Conservation (phyloP, 352 stramenopile species). For the Phytophthora ohioensis region DNA sequence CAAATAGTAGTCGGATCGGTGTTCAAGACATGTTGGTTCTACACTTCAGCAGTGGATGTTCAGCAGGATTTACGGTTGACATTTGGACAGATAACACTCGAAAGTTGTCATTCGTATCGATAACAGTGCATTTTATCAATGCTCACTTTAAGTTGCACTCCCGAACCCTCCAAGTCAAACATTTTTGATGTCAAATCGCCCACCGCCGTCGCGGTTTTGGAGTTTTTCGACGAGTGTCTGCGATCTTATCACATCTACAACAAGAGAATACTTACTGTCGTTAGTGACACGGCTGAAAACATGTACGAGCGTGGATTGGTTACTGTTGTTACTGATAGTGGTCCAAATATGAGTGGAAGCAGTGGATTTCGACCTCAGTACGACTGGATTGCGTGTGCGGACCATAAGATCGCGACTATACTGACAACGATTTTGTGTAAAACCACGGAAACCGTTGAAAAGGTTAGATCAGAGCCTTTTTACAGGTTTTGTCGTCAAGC, state of each 20-base stretch:
- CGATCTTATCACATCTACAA: neutral
- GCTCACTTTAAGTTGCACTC: neutral
- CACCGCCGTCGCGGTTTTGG: neutral
- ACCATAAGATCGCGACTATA: no score
- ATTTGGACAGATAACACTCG: neutral
- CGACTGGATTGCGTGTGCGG: no score
- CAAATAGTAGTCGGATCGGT: neutral
- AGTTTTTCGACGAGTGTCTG: neutral
- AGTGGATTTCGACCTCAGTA: no score
- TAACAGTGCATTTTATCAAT: constrained; percentile 3
- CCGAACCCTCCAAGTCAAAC: neutral
- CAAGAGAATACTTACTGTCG: neutral
- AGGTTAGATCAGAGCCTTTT: neutral
- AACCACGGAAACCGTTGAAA: neutral
- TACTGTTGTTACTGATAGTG: neutral
- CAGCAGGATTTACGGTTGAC: neutral
- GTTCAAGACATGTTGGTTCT: neutral
- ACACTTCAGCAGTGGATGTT: neutral
- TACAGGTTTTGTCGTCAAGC: neutral
- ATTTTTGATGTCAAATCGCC: neutral
- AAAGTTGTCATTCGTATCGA: neutral
- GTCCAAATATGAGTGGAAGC: no score
- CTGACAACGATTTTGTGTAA: no score
- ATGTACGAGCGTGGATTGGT: neutral
- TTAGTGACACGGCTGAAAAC: neutral